phyloP scores from a whole-genome alignment of 2,329 filamentous ascomycete species.

The Lachnellula hyalina region DNA sequence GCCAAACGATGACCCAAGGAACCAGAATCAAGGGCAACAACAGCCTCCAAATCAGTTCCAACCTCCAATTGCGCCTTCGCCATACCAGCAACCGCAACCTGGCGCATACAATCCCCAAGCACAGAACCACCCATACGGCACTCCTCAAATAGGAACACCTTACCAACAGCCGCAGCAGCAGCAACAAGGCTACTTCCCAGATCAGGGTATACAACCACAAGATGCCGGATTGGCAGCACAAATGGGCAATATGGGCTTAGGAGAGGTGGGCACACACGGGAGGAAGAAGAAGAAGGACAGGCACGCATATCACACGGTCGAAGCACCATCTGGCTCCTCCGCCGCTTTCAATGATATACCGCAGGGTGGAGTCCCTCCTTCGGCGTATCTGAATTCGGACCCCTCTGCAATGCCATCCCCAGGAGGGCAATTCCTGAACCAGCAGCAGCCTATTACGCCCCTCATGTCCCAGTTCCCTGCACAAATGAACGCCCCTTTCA shows the following conservation, averaged over 20 bases:
- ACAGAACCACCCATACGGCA: constrained; percentile 11
- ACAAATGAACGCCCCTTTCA: constrained; percentile 49
- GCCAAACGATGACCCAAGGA: constrained; percentile 50
- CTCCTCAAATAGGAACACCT: constrained; percentile 26
- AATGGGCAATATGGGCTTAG: constrained; percentile 71
- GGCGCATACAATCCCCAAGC: constrained; percentile 16
- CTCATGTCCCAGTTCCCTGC: constrained; percentile 56
- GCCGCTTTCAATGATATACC: constrained; percentile 67
- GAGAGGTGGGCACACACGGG: constrained; percentile 42
- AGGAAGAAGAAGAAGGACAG: constrained; percentile 88
- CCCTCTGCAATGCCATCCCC: constrained; percentile 36
- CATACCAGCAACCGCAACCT: constrained; percentile 37
- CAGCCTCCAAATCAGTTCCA: constrained; percentile 52
- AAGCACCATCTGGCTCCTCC: constrained; percentile 61
- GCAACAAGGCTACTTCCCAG: constrained; percentile 20
- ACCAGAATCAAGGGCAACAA: constrained; percentile 44
- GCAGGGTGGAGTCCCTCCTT: constrained; percentile 48
- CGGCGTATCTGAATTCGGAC: constrained; percentile 55
- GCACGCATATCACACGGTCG: constrained; percentile 85
- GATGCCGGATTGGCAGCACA: constrained; percentile 59
- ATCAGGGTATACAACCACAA: constrained; percentile 32
- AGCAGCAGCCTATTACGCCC: constrained; percentile 38
- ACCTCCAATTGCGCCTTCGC: constrained; percentile 47
- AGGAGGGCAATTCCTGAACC: constrained; percentile 42
- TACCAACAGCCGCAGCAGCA: constrained; percentile 29